Percentiles rank a stretch among this genome's conserved stretches.
Conservation (phyloP, 306 rosid species). For the Cicer pinnatifidum region DNA sequence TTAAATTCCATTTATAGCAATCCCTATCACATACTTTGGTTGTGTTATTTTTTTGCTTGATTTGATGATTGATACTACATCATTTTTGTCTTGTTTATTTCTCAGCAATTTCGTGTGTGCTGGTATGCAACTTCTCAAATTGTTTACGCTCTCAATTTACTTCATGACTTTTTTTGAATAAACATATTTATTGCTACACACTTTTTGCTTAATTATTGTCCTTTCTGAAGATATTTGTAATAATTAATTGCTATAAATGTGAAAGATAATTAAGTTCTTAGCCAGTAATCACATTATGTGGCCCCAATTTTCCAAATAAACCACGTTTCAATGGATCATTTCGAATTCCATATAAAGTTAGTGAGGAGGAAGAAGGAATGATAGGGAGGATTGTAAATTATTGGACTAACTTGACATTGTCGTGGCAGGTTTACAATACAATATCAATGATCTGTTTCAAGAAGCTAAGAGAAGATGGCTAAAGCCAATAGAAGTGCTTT, state of each 20-base stretch:
- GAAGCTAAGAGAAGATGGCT: slow-evolving; percentile 94
- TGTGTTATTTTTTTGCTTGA: not conserved
- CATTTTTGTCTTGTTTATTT: not conserved
- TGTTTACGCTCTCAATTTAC: not conserved
- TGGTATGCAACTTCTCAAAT: not conserved
- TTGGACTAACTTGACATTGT: slow-evolving; percentile 29
- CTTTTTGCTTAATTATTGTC: not conserved
- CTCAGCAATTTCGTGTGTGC: not conserved
- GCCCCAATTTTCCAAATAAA: not conserved
- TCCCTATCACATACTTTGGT: too few species aligned
- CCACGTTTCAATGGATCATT: not conserved
- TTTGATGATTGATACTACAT: not conserved
- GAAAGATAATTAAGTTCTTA: not conserved
- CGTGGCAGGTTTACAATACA: slow-evolving; percentile 63
- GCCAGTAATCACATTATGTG: not conserved
- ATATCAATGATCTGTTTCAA: slow-evolving; percentile 60
- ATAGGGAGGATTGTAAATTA: not conserved
- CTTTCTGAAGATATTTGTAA: not conserved
- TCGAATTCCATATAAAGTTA: not conserved
- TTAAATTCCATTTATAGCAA: not conserved
- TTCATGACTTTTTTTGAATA: not conserved
- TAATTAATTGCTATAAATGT: not conserved
- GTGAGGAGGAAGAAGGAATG: not conserved
- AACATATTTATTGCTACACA: not conserved
- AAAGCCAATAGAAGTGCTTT: slow-evolving; percentile 85